phyloP scores from a whole-genome alignment of 306 rosid genomes.

The Lotus japonicus region DNA sequence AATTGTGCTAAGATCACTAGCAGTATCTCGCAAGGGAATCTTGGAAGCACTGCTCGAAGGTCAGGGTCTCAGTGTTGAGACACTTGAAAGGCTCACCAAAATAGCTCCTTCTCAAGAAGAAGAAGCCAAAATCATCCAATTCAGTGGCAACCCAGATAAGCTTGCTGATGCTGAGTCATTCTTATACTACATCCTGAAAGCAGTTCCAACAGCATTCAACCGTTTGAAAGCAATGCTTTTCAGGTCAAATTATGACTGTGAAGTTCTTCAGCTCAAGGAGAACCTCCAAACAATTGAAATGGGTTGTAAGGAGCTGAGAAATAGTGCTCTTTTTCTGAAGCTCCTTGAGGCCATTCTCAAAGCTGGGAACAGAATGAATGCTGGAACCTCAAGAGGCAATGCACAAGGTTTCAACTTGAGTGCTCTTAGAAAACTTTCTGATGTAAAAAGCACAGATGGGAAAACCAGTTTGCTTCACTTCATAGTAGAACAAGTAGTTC shows the following conservation, averaged over 20 bases:
- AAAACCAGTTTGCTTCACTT: conserved; percentile 72
- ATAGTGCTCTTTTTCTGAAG: conserved; percentile 52
- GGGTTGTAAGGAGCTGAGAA: conserved; percentile 64
- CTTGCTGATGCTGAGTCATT: conserved; percentile 79
- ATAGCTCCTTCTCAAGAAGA: conserved; percentile 70
- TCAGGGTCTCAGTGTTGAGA: conserved; percentile 54
- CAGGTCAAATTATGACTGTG: conserved; percentile 50
- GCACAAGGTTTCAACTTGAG: conserved; percentile 76
- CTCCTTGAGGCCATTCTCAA: conserved; percentile 87
- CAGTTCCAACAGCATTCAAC: conserved; percentile 64
- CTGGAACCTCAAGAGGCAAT: conserved; percentile 81
- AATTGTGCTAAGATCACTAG: conserved; percentile 60
- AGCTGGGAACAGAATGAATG: conserved; percentile 83
- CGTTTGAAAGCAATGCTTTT: conserved; percentile 71
- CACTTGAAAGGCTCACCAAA: conserved; percentile 73
- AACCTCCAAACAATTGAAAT: conserved; percentile 48
- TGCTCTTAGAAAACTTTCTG: conserved; percentile 65
- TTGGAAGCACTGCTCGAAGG: conserved; percentile 61
- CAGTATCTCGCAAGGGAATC: conserved; percentile 53
- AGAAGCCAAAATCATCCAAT: conserved; percentile 51
- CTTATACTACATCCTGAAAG: conserved; percentile 58
- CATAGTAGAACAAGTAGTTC: conserved; percentile 72
- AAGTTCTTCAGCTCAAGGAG: conserved; percentile 53
- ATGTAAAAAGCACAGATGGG: conserved; percentile 70
- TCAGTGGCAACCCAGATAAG: conserved; percentile 49